Evolutionary conservation across 2,329 filamentous ascomycete species (phyloP).

Genomic region (Chrysoporthe puriensis): DNA sequence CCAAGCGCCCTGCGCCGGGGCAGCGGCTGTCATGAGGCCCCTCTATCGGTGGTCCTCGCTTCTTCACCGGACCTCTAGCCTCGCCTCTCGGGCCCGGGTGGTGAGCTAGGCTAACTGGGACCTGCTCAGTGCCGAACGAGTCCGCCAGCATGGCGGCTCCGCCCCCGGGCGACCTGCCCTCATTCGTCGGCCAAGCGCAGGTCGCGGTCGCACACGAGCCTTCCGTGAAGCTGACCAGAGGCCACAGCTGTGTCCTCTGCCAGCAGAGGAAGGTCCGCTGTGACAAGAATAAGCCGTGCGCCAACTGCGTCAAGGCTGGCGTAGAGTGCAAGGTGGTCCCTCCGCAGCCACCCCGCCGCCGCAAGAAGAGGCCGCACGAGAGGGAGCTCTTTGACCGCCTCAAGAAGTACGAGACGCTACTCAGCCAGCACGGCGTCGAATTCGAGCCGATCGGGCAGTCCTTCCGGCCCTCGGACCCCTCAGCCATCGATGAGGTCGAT

Average conservation of each 20-base stretch:
- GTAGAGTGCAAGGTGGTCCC: conserved; percentile 65
- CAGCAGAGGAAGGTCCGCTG: conserved; percentile 78
- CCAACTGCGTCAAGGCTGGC: conserved; percentile 66
- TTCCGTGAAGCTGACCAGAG: conserved; percentile 58
- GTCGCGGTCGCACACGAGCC: conserved; percentile 40
- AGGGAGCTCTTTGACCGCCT: conserved; percentile 72
- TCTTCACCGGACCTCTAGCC: conserved; percentile 13
- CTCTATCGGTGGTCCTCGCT: conserved; percentile 6
- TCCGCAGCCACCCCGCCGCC: conserved; percentile 59
- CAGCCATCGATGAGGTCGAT: conserved; percentile 54
- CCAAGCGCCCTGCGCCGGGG: background rate
- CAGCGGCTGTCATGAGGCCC: background rate
- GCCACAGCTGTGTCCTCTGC: conserved; percentile 71
- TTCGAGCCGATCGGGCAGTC: conserved; percentile 69
- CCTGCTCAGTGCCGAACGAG: conserved; percentile 15
- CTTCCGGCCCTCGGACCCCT: conserved; percentile 43
- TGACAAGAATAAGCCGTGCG: conserved; percentile 72
- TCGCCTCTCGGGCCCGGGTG: conserved; percentile 29
- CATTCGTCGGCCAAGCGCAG: conserved; percentile 35
- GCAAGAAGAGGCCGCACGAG: conserved; percentile 69
- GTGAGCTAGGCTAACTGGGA: conserved; percentile 22
- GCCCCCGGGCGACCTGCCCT: conserved; percentile 22
- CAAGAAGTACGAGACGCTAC: conserved; percentile 67
- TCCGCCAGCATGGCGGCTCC: conserved; percentile 26
- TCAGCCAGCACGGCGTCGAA: conserved; percentile 67